phyloP scores from a whole-genome alignment of 2,329 filamentous ascomycete species.

The Venturia carpophila region DNA sequence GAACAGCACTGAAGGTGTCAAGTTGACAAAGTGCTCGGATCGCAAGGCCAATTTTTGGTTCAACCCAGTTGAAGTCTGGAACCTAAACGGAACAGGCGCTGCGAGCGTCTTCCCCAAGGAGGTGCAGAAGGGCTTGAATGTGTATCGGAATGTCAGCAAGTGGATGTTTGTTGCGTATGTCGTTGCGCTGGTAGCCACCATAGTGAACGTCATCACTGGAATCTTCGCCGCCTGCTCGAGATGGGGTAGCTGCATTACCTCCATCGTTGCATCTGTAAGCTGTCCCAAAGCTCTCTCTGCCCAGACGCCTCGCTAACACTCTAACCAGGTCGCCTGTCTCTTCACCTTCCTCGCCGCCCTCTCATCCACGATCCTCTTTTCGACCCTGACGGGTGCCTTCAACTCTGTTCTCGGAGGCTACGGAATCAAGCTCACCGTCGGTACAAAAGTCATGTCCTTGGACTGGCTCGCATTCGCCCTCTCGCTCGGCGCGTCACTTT shows the following conservation, averaged over 20 bases:
- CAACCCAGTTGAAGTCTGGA: conserved; percentile 59
- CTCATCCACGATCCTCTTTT: conserved; percentile 67
- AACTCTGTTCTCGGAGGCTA: conserved; percentile 61
- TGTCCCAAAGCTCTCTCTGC: conserved; percentile 23
- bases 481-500: conserved; percentile 65
- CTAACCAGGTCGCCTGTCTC: conserved; percentile 40
- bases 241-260: conserved; percentile 73
- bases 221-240: conserved; percentile 77
- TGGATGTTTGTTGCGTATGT: conserved; percentile 81
- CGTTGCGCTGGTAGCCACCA: conserved; percentile 62
- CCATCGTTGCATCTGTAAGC: conserved; percentile 61
- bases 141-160: conserved; percentile 65
- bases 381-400: conserved; percentile 60
- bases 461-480: conserved; percentile 78
- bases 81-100: conserved; percentile 48
- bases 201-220: conserved; percentile 66
- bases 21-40: conserved; percentile 56
- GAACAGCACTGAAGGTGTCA: conserved; percentile 42
- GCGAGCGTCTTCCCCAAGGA: conserved; percentile 53
- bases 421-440: conserved; percentile 59
- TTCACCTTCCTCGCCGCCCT: conserved; percentile 59
- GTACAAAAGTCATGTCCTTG: conserved; percentile 59
- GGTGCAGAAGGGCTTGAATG: conserved; percentile 58
- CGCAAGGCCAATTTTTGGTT: conserved; percentile 70
- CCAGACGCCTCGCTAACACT: conserved; percentile 23